Base-by-base conservation (phyloP, 257 asterid species). In the Primulina eburnea region DNA sequence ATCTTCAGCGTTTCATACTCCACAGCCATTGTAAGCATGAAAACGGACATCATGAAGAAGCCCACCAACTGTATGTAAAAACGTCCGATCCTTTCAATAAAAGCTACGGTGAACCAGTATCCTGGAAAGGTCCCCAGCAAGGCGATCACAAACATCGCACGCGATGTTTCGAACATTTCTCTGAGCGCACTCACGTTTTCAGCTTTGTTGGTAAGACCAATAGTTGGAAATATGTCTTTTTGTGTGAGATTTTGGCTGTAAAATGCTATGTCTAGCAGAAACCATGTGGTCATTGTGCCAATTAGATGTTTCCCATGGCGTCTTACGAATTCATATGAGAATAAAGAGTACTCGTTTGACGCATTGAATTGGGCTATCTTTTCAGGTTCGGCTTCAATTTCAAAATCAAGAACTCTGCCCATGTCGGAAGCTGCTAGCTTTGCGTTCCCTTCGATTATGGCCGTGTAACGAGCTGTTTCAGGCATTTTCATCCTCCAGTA, bases 401-500 rank as follows among this genome's bases (percentile, higher is more conserved):
- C 84, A 8, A 80, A 71, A 9, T 77, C 75, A 1, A 80, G 77
- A 7, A 80, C 84, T 4, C 79, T 40, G 11, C 79, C 81, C 84
- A 80, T 80, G 38, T 80, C 84, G 0, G 62, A 26, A 7, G 81
- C 84, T n/a, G 82, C 82, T 63, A 70, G 80, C 70, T 80, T 79
- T 0, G 81, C 74, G 60, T 79, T 79, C 20, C 83, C 81, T 66
- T 79, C 78, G 6, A 79, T 79, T 14, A 79, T 18, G 9, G 83
- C 83, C 6, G 84, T 80, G 79, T 80, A 80, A 0, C 82, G 75
- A 1, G 80, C 82, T 5, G 82, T 80, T 62, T 80, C 82, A 2
- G 81, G 84, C 84, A 80, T 80, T 65, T 76, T 80, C 84, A 80
- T 80, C 72, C 79, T 43, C 84, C 79, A 80, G 60, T 80, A 80